Percentiles rank a stretch among this genome's conserved stretches.
These are phyloP conservation scores for Paramecium sonneborni DNA, from an alignment of 73 alveolate genomes.

Conservation along the genomic window DNA sequence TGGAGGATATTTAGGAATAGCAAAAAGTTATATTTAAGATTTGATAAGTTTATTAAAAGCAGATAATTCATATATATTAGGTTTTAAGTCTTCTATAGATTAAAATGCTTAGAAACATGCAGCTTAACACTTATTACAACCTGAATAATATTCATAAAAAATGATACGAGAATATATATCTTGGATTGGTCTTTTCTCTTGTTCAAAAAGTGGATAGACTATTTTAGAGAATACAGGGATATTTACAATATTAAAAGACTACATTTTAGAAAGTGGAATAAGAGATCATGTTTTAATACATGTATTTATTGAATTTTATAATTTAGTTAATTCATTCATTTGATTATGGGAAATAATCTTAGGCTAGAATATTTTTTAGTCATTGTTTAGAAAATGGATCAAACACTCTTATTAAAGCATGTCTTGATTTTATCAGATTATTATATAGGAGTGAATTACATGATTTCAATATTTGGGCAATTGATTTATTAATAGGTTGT, in stretches of 20 bases:
- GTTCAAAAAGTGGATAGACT: constrained; percentile 54
- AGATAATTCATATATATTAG: neutral
- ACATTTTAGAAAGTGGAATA: constrained; percentile 38
- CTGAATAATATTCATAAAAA: constrained; percentile 38
- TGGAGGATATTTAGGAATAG: constrained; percentile 20
- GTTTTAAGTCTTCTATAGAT: neutral
- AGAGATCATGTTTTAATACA: constrained; percentile 61
- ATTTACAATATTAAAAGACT: neutral
- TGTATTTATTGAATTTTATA: constrained; percentile 37
- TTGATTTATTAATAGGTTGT: neutral
- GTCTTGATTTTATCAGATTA: constrained; percentile 60
- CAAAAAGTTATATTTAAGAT: constrained; percentile 7
- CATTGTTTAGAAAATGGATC: constrained; percentile 59
- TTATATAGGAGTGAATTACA: constrained; percentile 63
- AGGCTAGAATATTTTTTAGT: constrained; percentile 46
- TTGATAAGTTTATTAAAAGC: constrained; percentile 20
- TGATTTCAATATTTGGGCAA: constrained; percentile 53
- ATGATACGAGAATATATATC: constrained; percentile 65
- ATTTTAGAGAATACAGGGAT: constrained; percentile 51
- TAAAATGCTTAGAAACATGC: neutral
- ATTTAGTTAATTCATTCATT: constrained; percentile 45
- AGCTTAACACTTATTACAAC: constrained; percentile 29
- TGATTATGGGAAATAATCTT: constrained; percentile 54
- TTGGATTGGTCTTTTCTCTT: constrained; percentile 62
- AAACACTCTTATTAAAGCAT: neutral